Conservation (phyloP, 495 filamentous ascomycete genomes). For the Chaetomium tenue region DNA sequence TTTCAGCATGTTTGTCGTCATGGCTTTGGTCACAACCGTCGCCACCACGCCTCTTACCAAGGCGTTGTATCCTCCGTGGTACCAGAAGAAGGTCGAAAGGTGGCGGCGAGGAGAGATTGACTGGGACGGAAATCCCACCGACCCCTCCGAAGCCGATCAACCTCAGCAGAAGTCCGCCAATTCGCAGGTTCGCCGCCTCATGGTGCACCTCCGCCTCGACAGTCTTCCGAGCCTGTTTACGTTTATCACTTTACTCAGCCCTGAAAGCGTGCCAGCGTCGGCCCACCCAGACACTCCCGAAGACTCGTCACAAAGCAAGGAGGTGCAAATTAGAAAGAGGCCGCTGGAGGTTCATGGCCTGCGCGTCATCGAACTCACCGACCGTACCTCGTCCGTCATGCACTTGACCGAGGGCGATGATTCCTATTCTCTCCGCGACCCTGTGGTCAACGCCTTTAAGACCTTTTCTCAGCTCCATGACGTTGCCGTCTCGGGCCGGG, state of each 20-base stretch:
- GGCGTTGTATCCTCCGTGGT: slow-evolving; percentile 79
- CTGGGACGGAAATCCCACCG: slow-evolving; percentile 72
- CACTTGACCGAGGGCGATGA: slow-evolving; percentile 82
- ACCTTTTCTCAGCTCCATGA: slow-evolving; percentile 85
- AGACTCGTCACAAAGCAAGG: slow-evolving; percentile 15
- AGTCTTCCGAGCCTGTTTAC: slow-evolving; percentile 84
- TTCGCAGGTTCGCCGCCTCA: slow-evolving; percentile 47
- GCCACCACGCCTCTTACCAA: slow-evolving; percentile 81
- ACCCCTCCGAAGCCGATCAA: slow-evolving; percentile 40
- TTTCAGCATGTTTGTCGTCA: slow-evolving; percentile 99
- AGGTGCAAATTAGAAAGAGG: slow-evolving; percentile 38
- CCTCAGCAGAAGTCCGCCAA: slow-evolving; percentile 47
- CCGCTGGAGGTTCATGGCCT: slow-evolving; percentile 81
- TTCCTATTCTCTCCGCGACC: slow-evolving; percentile 67
- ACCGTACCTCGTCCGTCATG: slow-evolving; percentile 95
- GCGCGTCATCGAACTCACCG: slow-evolving; percentile 82
- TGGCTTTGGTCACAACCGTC: slow-evolving; percentile 91
- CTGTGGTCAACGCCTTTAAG: slow-evolving; percentile 87
- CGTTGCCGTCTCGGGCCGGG: slow-evolving; percentile 75
- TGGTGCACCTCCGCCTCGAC: slow-evolving; percentile 75
- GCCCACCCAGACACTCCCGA: slow-evolving; percentile 30
- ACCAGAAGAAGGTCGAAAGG: slow-evolving; percentile 85
- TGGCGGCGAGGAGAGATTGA: slow-evolving; percentile 92
- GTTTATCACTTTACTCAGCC: slow-evolving; percentile 73
- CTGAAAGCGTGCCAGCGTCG: slow-evolving; percentile 34